Percentiles rank a stretch among this genome's conserved stretches.
These are phyloP conservation scores for Diaporthe humulicola DNA, from an alignment of 2,329 filamentous ascomycete genomes.

Conservation along the genomic window DNA sequence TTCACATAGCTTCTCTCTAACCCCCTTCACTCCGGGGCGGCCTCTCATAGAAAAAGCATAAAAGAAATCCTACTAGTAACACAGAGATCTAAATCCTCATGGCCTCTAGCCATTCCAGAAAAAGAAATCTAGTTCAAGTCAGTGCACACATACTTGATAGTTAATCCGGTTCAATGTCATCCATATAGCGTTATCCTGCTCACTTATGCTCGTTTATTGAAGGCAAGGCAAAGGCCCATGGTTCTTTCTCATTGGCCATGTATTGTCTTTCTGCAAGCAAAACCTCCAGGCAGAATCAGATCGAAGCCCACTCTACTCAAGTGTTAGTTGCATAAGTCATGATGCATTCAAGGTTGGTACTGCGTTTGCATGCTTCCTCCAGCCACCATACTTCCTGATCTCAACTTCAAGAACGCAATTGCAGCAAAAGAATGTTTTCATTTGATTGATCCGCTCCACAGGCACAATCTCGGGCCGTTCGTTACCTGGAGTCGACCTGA, in stretches of 20 bases:
- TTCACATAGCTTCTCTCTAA: neutral
- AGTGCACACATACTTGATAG: too few species aligned
- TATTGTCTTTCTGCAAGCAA: neutral
- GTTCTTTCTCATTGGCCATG: neutral
- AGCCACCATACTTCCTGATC: neutral
- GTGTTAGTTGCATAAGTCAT: neutral
- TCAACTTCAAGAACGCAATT: neutral
- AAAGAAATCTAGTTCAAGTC: too few species aligned
- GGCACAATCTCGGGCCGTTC: neutral
- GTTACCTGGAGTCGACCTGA: neutral
- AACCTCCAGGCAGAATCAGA: neutral
- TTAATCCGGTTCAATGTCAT: too few species aligned
- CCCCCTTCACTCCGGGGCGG: too few species aligned
- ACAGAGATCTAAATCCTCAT: neutral
- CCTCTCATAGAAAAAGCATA: neutral
- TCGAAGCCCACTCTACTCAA: neutral
- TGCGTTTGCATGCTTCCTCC: neutral
- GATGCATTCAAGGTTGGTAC: neutral
- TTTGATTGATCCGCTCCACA: neutral
- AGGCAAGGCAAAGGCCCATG: neutral
- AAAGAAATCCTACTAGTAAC: too few species aligned
- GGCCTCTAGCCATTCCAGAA: too few species aligned
- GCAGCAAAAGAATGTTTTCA: neutral
- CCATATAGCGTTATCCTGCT: too few species aligned
- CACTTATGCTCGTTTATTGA: too few species aligned